Conservation (phyloP, 164 flowering plant genomes). For the Paratinospora sagittata region DNA sequence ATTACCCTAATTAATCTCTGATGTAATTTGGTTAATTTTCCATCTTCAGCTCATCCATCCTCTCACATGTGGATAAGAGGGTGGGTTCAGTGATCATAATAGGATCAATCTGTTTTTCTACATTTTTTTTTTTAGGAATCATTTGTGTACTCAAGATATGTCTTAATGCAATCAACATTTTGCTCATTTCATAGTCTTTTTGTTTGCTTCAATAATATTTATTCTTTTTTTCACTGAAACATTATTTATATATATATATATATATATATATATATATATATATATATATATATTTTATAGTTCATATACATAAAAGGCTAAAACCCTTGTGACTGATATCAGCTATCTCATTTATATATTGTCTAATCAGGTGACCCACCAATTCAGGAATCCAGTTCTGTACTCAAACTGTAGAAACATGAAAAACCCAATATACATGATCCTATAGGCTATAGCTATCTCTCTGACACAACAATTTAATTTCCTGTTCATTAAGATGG, state of each 20-base stretch:
- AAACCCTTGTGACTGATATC: conserved; percentile 4
- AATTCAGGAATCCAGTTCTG: neutral
- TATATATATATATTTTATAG: too few relatives aligned
- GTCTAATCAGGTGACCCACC: neutral
- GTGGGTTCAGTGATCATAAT: neutral
- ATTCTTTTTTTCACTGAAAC: neutral
- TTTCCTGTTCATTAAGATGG: too few relatives aligned
- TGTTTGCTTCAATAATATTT: neutral
- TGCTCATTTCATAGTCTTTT: neutral
- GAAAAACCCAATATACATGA: neutral
- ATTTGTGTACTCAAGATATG: conserved; percentile 2
- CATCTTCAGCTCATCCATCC: too few relatives aligned
- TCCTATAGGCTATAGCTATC: too few relatives aligned
- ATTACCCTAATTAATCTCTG: neutral
- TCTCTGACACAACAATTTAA: too few relatives aligned
- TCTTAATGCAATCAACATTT: conserved; percentile 6
- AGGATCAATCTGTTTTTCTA: conserved; percentile 1
- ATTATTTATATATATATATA: too few relatives aligned
- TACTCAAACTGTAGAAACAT: neutral
- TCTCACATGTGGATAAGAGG: conserved; percentile 3
- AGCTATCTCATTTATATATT: neutral
- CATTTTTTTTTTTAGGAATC: neutral
- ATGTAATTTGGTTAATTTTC: neutral
- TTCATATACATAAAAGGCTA: neutral
- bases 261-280: too few relatives aligned